Evolutionary conservation across 163 green algal genomes (phyloP).

Genomic region (Scenedesmus sp.): DNA sequence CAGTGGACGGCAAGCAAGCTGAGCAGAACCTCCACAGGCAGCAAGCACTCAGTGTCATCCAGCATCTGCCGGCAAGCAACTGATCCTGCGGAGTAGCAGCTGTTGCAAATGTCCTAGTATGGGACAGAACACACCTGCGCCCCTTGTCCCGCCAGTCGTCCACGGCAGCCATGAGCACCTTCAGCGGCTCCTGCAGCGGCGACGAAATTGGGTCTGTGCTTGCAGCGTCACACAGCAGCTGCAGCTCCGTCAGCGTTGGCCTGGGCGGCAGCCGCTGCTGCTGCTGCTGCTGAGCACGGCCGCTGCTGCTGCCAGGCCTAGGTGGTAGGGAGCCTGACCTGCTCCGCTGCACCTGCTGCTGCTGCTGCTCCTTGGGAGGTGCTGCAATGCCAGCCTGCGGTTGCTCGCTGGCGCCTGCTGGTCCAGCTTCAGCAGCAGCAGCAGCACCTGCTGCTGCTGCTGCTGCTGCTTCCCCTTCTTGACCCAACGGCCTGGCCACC

Average conservation of each 20-base stretch:
- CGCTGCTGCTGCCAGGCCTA: background rate
- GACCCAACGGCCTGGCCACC: too few species aligned
- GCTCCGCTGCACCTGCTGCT: background rate
- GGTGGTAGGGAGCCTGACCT: too few species aligned
- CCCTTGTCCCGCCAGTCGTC: conserved; percentile 28
- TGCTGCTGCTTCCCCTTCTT: too few species aligned
- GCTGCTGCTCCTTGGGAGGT: conserved; percentile 34
- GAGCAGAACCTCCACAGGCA: too few species aligned
- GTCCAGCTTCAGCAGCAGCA: background rate
- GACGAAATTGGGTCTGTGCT: background rate
- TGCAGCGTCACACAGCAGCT: conserved; percentile 45
- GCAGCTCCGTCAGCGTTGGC: conserved; percentile 11
- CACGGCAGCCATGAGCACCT: conserved; percentile 13
- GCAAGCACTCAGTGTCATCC: too few species aligned
- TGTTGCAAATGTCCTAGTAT: too few species aligned
- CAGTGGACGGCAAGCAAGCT: too few species aligned
- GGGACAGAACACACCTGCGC: background rate
- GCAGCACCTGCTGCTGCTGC: too few species aligned
- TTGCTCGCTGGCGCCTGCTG: background rate
- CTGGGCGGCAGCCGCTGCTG: background rate
- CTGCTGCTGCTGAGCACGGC: background rate
- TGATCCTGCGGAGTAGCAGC: too few species aligned
- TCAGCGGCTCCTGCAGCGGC: conserved; percentile 10
- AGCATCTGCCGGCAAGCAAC: too few species aligned
- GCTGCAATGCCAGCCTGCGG: too few species aligned